Evolutionary conservation across 2,329 filamentous ascomycete species (phyloP).

Genomic region (Verticillium nubilum): DNA sequence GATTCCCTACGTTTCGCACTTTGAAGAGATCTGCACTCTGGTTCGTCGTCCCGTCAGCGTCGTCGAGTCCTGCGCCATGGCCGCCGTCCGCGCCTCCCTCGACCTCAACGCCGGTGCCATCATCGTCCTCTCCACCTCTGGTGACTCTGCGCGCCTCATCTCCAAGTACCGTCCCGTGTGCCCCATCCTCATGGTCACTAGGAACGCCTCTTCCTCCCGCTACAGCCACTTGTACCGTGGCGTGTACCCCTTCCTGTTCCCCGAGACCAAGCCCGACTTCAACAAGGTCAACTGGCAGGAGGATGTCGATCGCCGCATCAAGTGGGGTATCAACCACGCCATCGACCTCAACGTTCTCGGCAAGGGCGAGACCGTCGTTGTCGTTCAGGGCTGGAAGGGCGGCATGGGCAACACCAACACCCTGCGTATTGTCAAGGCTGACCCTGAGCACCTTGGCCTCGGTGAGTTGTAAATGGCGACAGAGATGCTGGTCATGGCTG

Average conservation of each 20-base stretch:
- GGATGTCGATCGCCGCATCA: conserved; percentile 95
- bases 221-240: conserved; percentile 96
- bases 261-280: conserved; percentile 92
- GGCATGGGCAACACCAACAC: conserved; percentile 92
- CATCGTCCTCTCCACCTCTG: conserved; percentile 91
- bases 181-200: conserved; percentile 98
- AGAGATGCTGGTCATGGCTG: neutral
- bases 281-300: conserved; percentile 92
- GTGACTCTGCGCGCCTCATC: conserved; percentile 87
- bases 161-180: conserved; percentile 99
- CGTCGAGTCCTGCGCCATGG: conserved; percentile 93
- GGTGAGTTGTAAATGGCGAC: conserved; percentile 30
- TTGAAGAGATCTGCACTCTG: conserved; percentile 87
- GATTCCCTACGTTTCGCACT: conserved; percentile 94
- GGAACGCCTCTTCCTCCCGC: conserved; percentile 75
- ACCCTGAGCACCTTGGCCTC: conserved; percentile 53
- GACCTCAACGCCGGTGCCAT: conserved; percentile 97
- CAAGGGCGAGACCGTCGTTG: conserved; percentile 70
- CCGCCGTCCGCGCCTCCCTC: conserved; percentile 88
- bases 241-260: conserved; percentile 96
- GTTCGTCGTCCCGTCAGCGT: conserved; percentile 79
- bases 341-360: conserved; percentile 73
- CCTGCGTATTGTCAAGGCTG: conserved; percentile 57
- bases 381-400: conserved; percentile 87
- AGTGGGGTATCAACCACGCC: conserved; percentile 89